phyloP scores from a whole-genome alignment of 2,329 filamentous ascomycete species.

The Ascosphaera acerosa region DNA sequence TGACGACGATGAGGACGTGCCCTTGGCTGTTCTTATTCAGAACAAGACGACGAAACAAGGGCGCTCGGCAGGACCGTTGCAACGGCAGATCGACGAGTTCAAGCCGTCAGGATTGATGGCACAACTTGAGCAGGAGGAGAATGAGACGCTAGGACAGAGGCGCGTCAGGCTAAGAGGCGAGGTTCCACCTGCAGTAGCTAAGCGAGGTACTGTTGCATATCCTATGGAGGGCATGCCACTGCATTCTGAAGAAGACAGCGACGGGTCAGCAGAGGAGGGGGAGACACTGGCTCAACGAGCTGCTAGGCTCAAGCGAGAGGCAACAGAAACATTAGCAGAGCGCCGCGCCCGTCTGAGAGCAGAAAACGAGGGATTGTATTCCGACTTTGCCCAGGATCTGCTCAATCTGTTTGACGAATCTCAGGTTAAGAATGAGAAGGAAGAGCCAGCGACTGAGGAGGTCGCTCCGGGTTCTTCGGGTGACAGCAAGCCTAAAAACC shows the following conservation, averaged over 20 bases:
- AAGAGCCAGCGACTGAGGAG: neutral
- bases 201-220: slow-evolving; percentile 14
- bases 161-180: slow-evolving; percentile 48
- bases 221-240: slow-evolving; percentile 8
- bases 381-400: slow-evolving; percentile 20
- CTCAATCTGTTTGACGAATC: slow-evolving; percentile 15
- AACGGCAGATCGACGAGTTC: slow-evolving; percentile 9
- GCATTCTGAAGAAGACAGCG: slow-evolving; percentile 11
- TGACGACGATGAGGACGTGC: slow-evolving; percentile 59
- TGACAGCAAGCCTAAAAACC: neutral
- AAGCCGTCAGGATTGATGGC: slow-evolving; percentile 27
- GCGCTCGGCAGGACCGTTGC: neutral
- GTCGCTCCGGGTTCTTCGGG: neutral
- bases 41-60: slow-evolving; percentile 11
- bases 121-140: slow-evolving; percentile 66
- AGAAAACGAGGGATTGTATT: neutral
- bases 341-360: neutral
- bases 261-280: slow-evolving; percentile 14
- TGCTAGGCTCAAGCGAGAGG: slow-evolving; percentile 16
- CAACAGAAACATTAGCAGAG: slow-evolving; percentile 1
- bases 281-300: slow-evolving; percentile 23
- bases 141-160: slow-evolving; percentile 60
- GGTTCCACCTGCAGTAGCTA: slow-evolving; percentile 9
- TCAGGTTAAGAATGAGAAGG: neutral
- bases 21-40: slow-evolving; percentile 56